A percentile compares a stretch with the other conserved stretches of the same genome.
Evolutionary conservation across 345 rosid species (phyloP).

Genomic region (Melastoma malabathricum): DNA sequence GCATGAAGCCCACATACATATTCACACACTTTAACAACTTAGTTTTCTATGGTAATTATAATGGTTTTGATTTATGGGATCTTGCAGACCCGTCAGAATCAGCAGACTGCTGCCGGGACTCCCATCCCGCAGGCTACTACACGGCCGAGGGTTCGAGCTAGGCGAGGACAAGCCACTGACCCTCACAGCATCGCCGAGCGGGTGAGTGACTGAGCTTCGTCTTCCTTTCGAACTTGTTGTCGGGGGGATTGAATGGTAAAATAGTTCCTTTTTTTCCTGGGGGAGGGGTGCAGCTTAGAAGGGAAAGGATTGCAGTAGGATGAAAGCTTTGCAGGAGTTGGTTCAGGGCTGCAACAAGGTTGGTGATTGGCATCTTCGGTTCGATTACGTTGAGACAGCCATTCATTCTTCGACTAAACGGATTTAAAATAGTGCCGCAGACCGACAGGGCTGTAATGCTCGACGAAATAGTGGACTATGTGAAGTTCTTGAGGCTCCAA

Average conservation of each 20-base stretch:
- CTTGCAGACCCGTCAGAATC: conserved; percentile 32
- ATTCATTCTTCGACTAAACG: no score
- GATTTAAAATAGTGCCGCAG: conserved; percentile 17
- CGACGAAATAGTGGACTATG: conserved; percentile 74
- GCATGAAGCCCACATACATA: not conserved
- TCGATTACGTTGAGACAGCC: no score
- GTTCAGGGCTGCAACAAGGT: conserved; percentile 76
- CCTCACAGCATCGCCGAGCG: conserved; percentile 64
- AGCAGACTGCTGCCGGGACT: conserved; percentile 17
- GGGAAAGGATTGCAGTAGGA: conserved; percentile 63
- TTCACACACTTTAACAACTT: no score
- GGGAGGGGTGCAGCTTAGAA: conserved; percentile 33
- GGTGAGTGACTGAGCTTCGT: conserved; percentile 18
- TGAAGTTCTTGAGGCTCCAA: conserved; percentile 70
- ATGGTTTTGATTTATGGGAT: not conserved
- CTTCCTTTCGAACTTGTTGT: not conserved
- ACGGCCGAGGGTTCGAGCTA: conserved; percentile 53
- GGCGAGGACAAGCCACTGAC: conserved; percentile 57
- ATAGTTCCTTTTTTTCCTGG: not conserved
- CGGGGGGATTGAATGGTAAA: no score
- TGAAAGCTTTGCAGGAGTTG: conserved; percentile 65
- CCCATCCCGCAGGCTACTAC: conserved; percentile 26
- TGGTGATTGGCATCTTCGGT: not conserved
- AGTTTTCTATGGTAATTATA: not conserved
- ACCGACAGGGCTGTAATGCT: conserved; percentile 74